Evolutionary conservation across 495 filamentous ascomycete species (phyloP).

Genomic region (Tricharina praecox): DNA sequence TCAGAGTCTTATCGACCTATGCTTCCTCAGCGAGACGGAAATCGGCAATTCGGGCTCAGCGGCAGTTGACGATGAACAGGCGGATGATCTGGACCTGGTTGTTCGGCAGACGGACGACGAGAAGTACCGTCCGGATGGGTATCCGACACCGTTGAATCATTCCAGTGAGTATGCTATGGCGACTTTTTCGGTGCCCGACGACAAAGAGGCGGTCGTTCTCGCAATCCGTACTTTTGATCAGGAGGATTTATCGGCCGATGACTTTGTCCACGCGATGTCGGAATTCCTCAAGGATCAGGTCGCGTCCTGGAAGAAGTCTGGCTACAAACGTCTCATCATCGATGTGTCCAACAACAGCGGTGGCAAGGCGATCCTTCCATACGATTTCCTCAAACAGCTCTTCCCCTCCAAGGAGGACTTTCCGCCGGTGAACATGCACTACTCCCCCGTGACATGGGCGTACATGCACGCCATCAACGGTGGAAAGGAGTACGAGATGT

Average conservation of each 20-base stretch:
- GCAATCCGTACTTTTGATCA: slow-evolving; percentile 8
- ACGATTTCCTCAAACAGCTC: slow-evolving; percentile 14
- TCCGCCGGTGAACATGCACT: slow-evolving; percentile 15
- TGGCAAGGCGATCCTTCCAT: slow-evolving; percentile 15
- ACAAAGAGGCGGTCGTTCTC: slow-evolving; percentile 14
- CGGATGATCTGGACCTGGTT: background rate
- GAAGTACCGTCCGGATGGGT: background rate
- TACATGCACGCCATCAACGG: slow-evolving; percentile 8
- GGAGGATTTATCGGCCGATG: slow-evolving; percentile 4
- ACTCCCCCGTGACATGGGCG: slow-evolving; percentile 14
- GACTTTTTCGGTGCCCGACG: slow-evolving; percentile 10
- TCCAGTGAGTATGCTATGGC: slow-evolving; percentile 7
- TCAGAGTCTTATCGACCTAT: slow-evolving; percentile 6
- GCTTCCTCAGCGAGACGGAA: slow-evolving; percentile 7
- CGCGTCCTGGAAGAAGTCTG: slow-evolving; percentile 5
- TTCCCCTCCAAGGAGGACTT: slow-evolving; percentile 15
- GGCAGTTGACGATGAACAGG: background rate
- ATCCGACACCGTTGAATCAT: background rate
- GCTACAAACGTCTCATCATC: slow-evolving; percentile 17
- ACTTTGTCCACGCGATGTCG: background rate
- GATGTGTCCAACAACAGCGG: slow-evolving; percentile 17
- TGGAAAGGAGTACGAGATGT: background rate
- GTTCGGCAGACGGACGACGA: background rate
- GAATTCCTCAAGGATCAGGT: slow-evolving; percentile 9
- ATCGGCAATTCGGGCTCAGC: background rate